Evolutionary conservation across 148 eudicot species (phyloP).

Genomic region (Rhododendron kiyosumense): DNA sequence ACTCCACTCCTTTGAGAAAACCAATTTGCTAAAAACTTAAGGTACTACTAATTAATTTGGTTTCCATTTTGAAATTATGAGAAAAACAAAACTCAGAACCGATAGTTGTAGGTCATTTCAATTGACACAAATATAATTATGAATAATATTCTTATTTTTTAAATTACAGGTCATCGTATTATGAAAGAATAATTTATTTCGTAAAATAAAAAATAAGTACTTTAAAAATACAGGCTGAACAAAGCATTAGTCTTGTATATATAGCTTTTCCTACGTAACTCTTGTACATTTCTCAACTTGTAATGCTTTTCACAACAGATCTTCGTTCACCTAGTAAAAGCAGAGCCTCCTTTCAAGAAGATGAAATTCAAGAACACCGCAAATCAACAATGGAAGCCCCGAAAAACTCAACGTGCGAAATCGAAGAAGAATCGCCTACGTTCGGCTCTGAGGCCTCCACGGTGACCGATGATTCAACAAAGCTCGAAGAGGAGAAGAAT

Average conservation of each 20-base stretch:
- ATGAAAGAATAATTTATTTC: too few species aligned
- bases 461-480: slow-evolving; percentile 20
- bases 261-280: background rate
- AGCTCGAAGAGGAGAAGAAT: slow-evolving; percentile 17
- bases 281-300: background rate
- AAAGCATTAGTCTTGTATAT: background rate
- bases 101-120: background rate
- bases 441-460: slow-evolving; percentile 42
- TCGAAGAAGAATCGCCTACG: slow-evolving; percentile 27
- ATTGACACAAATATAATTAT: too few species aligned
- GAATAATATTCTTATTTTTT: too few species aligned
- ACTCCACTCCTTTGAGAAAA: background rate
- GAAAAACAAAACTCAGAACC: background rate
- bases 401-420: slow-evolving; percentile 24
- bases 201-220: too few species aligned
- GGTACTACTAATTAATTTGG: background rate
- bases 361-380: slow-evolving; percentile 3
- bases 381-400: slow-evolving; percentile 11
- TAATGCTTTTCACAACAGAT: slow-evolving; percentile 5
- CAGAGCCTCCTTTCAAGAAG: slow-evolving; percentile 6
- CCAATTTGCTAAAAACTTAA: background rate
- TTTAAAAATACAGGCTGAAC: too few species aligned
- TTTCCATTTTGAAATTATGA: background rate
- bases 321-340: slow-evolving; percentile 11
- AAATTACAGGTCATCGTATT: too few species aligned